Base-by-base conservation (phyloP, 2,329 filamentous ascomycete species). In the Phyllosticta paracitricarpa region DNA sequence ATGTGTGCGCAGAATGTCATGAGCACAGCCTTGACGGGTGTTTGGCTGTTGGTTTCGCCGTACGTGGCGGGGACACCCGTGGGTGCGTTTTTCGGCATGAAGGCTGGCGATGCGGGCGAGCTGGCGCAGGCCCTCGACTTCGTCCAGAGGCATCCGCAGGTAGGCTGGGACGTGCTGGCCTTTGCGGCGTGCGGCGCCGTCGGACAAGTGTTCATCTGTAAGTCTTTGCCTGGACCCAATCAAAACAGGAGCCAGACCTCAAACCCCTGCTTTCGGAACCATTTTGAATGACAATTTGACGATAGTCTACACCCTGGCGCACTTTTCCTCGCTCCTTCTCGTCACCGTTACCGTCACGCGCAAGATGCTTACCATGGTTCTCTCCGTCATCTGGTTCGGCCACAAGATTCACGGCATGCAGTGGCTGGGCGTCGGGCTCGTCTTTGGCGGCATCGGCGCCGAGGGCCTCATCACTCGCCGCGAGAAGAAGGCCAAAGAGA, bases 291-390 rank as follows among this genome's bases (percentile, higher is more conserved):
- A 35, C 4, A n/a, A 3, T 24, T 17, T 55, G n/a, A 10, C 1
- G 25, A 12, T 52, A 71, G 76, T 96, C 81, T 92, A 96, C 76
- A 97, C 94, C 0, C 83, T 99, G 5, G 88, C 91, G 14, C 90
- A 89, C 57, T 99, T 97, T 77, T 94, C 89, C 9, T 94, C 89
- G 9, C 83, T 99, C 56, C 82, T 97, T 58, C 84, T 99, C 57
- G 93, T 97, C 53, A 97, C 94, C 4, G 92, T 99, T 2, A 99
- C 91, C 1, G 94, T 99, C 54, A 99, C 94, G 54, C 84, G 94
- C 71, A 99, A 99, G 79, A 99, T 99, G 94, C 84, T 97, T 73
- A 97, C 93, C 66, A 99, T 99, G 94, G 90, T 97, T 63, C 81
- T 97, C 58, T 96, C 91, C 59, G 94, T 99, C 28, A 80, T 97